A percentile compares a stretch with the other conserved stretches of the same genome.
These are phyloP conservation scores for Brassica incana DNA, from an alignment of 345 rosid genomes.

Conservation along the genomic window DNA sequence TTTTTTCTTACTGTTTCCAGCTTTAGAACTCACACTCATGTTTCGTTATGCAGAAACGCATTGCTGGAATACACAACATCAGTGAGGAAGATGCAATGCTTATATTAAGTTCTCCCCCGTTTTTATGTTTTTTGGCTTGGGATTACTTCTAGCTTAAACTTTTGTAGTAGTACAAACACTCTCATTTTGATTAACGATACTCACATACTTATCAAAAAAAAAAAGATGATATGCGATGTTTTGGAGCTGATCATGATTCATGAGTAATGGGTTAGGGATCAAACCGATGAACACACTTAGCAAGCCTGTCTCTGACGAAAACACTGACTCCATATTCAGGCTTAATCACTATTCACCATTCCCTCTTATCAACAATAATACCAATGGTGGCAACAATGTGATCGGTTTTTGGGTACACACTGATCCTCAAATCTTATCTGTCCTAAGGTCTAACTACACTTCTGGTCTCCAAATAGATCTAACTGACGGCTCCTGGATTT, in stretches of 20 bases:
- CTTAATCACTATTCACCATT: slow-evolving; percentile 75
- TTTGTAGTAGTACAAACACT: too few relatives aligned
- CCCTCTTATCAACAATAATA: neutral
- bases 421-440: slow-evolving; percentile 87
- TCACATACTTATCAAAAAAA: too few relatives aligned
- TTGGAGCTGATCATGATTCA: slow-evolving; percentile 44
- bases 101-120: too few relatives aligned
- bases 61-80: slow-evolving; percentile 60
- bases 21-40: neutral
- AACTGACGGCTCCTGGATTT: slow-evolving; percentile 64
- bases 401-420: slow-evolving; percentile 92
- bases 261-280: slow-evolving; percentile 71
- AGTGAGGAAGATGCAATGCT: slow-evolving; percentile 34
- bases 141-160: too few relatives aligned
- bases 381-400: slow-evolving; percentile 29
- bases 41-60: slow-evolving; percentile 47
- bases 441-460: slow-evolving; percentile 79
- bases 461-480: slow-evolving; percentile 77
- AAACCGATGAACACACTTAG: slow-evolving; percentile 61
- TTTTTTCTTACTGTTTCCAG: too few relatives aligned
- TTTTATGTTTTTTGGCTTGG: too few relatives aligned
- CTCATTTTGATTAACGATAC: too few relatives aligned
- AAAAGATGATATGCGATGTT: slow-evolving; percentile 58
- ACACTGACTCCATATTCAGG: slow-evolving; percentile 70
- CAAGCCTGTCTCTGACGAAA: slow-evolving; percentile 58